A percentile compares a stretch with the other conserved stretches of the same genome.
These are phyloP conservation scores for Orbilia quercus DNA, from an alignment of 2,329 filamentous ascomycete genomes.

Conservation along the genomic window DNA sequence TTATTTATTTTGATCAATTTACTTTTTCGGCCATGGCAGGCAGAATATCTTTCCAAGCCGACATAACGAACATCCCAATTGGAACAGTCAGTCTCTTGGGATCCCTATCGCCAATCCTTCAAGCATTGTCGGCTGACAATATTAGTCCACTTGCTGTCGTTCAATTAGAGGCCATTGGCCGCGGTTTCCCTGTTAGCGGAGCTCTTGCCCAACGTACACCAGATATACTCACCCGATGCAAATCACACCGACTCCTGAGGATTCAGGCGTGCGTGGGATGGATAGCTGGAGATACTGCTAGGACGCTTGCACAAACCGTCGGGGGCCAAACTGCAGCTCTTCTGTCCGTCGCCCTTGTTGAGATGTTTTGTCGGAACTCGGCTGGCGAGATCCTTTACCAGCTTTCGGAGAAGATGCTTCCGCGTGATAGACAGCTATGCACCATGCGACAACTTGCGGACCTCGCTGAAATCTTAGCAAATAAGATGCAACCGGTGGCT, in stretches of 20 bases:
- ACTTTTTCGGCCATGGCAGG: not conserved
- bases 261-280: constrained; percentile 5
- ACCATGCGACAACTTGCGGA: constrained; percentile 7
- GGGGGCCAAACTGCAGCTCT: constrained; percentile 8
- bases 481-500: not conserved
- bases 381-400: not conserved
- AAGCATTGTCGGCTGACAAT: constrained; percentile 10
- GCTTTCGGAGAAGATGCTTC: constrained; percentile 6
- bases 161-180: constrained; percentile 15
- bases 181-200: constrained; percentile 15
- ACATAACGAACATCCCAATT: constrained; percentile 16
- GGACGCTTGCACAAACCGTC: constrained; percentile 9
- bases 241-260: not conserved
- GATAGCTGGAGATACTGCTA: constrained; percentile 8
- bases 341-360: constrained; percentile 5
- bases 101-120: constrained; percentile 8
- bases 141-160: constrained; percentile 6
- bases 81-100: not conserved
- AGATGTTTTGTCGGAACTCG: constrained; percentile 10
- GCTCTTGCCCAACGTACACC: constrained; percentile 8
- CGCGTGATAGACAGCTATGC: not conserved
- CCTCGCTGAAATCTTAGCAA: constrained; percentile 12
- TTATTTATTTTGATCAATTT: too few relatives aligned
- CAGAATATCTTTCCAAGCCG: constrained; percentile 4
- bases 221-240: not conserved